Evolutionary conservation across 768 basidiomycete genomes (phyloP).

Genomic region (Kwoniella bestiolae): DNA sequence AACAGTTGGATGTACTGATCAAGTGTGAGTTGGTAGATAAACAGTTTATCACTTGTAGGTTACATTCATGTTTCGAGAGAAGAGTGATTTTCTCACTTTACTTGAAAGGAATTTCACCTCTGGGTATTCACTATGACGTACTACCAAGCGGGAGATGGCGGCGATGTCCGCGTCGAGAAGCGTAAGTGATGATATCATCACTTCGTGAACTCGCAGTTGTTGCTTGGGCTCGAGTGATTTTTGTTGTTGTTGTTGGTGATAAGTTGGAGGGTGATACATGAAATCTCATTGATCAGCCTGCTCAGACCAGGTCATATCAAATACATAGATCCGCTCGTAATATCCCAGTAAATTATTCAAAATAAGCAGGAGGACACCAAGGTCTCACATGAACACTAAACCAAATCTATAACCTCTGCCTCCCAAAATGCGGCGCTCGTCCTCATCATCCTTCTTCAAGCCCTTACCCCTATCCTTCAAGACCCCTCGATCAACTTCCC

Average conservation of each 20-base stretch:
- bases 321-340: too few relatives aligned
- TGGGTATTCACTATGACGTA: background rate
- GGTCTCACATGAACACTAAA: background rate
- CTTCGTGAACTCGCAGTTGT: background rate
- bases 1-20: background rate
- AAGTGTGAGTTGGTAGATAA: background rate
- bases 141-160: background rate
- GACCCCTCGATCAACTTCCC: background rate
- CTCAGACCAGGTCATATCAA: too few relatives aligned
- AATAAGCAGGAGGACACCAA: too few relatives aligned
- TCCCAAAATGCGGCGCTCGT: constrained; percentile 10
- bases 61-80: too few relatives aligned
- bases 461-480: too few relatives aligned
- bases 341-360: too few relatives aligned
- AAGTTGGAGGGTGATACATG: too few relatives aligned
- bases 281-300: too few relatives aligned
- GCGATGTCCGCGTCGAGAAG: background rate
- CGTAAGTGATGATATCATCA: background rate
- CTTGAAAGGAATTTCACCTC: background rate
- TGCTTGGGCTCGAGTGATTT: background rate
- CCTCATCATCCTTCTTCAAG: constrained; percentile 12
- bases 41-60: too few relatives aligned
- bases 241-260: background rate
- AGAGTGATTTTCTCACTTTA: background rate
- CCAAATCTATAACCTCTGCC: background rate